Evolutionary conservation across 108 stramenopile genomes (phyloP).

Genomic region (Discostella pseudostelligera): DNA sequence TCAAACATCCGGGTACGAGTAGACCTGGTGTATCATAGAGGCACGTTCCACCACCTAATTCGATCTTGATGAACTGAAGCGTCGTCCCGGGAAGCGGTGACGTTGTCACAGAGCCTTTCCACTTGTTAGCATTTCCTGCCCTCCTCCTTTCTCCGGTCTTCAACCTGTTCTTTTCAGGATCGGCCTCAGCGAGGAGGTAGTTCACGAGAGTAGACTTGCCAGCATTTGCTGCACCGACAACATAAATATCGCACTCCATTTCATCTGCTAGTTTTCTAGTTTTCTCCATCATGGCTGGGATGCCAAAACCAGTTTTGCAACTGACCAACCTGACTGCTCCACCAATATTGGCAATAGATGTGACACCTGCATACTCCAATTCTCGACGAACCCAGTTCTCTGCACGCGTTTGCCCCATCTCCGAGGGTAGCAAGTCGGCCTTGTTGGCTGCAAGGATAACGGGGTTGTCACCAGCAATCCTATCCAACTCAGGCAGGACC

Average conservation of each 20-base stretch:
- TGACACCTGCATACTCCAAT: slow-evolving; percentile 76
- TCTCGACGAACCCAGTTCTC: slow-evolving; percentile 91
- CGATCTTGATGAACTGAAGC: slow-evolving; percentile 85
- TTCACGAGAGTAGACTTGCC: slow-evolving; percentile 89
- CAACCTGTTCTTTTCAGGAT: slow-evolving; percentile 42
- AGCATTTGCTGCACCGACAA: slow-evolving; percentile 90
- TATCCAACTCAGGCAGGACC: slow-evolving; percentile 82
- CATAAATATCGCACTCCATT: slow-evolving; percentile 82
- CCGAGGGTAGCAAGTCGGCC: slow-evolving; percentile 77
- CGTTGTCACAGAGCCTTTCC: slow-evolving; percentile 79
- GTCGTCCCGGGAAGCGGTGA: slow-evolving; percentile 89
- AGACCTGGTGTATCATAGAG: slow-evolving; percentile 90
- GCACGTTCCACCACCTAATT: slow-evolving; percentile 65
- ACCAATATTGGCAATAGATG: slow-evolving; percentile 84
- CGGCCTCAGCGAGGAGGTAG: slow-evolving; percentile 58
- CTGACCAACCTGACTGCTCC: slow-evolving; percentile 83
- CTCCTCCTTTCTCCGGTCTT: slow-evolving; percentile 42
- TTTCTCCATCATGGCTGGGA: slow-evolving; percentile 75
- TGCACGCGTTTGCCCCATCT: slow-evolving; percentile 78
- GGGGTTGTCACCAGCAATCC: slow-evolving; percentile 88
- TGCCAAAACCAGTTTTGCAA: slow-evolving; percentile 84
- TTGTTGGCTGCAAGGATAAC: slow-evolving; percentile 91
- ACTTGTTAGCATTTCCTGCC: slow-evolving; percentile 73
- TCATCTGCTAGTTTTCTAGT: slow-evolving; percentile 70
- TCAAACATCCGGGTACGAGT: slow-evolving; percentile 79